A percentile compares a stretch with the other conserved stretches of the same genome.
phyloP scores from a whole-genome alignment of 1,139 yeast species.

The Kodamaea fungicola region DNA sequence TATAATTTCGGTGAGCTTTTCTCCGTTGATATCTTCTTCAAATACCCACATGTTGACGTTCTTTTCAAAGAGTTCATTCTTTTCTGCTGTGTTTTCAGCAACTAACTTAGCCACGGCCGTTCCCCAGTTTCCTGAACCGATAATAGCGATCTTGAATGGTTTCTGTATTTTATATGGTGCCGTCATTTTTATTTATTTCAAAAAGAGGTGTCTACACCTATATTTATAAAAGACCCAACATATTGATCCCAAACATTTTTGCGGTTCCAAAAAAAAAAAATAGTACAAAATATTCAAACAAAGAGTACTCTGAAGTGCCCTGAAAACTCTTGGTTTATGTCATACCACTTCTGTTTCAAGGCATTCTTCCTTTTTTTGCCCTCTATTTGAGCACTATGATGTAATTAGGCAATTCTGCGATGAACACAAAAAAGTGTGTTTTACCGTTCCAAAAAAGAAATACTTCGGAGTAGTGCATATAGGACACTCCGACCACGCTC shows the following conservation, averaged over 20 bases:
- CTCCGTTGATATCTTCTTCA: conserved; percentile 72
- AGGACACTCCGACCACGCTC: too few species aligned
- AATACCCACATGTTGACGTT: conserved; percentile 93
- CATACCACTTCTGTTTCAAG: too few species aligned
- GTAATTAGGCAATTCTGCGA: too few species aligned
- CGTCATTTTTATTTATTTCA: conserved; percentile 22
- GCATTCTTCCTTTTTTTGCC: too few species aligned
- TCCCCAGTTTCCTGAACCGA: conserved; percentile 90
- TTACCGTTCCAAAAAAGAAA: too few species aligned
- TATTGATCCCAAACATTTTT: conserved; percentile 1
- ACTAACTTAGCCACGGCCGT: conserved; percentile 92
- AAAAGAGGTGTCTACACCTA: neutral
- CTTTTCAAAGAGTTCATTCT: conserved; percentile 63
- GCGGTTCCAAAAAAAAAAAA: conserved; percentile 1
- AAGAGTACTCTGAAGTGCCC: too few species aligned
- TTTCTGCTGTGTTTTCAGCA: conserved; percentile 75
- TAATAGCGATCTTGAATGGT: conserved; percentile 56
- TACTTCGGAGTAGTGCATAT: too few species aligned
- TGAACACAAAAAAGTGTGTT: too few species aligned
- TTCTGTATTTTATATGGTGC: conserved; percentile 31
- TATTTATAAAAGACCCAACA: conserved; percentile 7
- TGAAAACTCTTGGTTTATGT: too few species aligned
- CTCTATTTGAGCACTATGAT: too few species aligned
- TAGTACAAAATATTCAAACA: neutral
- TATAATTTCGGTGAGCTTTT: conserved; percentile 79